Percentiles rank a stretch among this genome's conserved stretches.
These are phyloP conservation scores for Penicillium cataractarum DNA, from an alignment of 495 filamentous ascomycete species.

Conservation along the genomic window DNA sequence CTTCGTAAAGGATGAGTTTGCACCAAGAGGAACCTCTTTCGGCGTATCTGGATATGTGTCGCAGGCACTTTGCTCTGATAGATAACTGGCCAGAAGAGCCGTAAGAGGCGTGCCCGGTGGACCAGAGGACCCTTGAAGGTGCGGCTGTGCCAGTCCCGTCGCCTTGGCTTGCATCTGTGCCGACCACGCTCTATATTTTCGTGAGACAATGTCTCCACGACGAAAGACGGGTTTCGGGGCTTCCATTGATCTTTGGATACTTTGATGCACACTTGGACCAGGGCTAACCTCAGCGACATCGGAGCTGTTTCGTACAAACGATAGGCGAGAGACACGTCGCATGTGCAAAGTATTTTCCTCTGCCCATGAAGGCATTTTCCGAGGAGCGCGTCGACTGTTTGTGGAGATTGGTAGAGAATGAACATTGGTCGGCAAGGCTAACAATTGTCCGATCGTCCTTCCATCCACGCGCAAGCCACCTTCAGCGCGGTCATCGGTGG, in stretches of 20 bases:
- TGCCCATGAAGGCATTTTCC: background rate
- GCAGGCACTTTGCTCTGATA: conserved; percentile 23
- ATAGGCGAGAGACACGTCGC: background rate
- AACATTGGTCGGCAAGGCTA: conserved; percentile 2
- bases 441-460: background rate
- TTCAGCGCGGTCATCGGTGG: background rate
- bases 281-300: background rate
- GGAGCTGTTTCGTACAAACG: background rate
- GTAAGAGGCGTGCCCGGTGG: conserved; percentile 46
- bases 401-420: background rate
- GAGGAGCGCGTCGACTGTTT: background rate
- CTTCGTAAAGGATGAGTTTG: background rate
- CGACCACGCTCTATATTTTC: conserved; percentile 42
- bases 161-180: conserved; percentile 42
- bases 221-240: background rate
- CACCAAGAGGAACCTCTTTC: background rate
- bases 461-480: background rate
- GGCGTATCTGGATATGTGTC: background rate
- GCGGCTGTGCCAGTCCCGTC: conserved; percentile 7
- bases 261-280: background rate
- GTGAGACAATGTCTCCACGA: background rate
- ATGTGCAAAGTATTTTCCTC: background rate
- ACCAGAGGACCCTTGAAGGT: conserved; percentile 26
- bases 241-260: background rate
- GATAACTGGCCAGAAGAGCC: conserved; percentile 31